Percentiles rank a stretch among this genome's conserved stretches.
These are phyloP conservation scores for Ambrosiella cleistominuta DNA, from an alignment of 2,329 filamentous ascomycete species.

Conservation along the genomic window DNA sequence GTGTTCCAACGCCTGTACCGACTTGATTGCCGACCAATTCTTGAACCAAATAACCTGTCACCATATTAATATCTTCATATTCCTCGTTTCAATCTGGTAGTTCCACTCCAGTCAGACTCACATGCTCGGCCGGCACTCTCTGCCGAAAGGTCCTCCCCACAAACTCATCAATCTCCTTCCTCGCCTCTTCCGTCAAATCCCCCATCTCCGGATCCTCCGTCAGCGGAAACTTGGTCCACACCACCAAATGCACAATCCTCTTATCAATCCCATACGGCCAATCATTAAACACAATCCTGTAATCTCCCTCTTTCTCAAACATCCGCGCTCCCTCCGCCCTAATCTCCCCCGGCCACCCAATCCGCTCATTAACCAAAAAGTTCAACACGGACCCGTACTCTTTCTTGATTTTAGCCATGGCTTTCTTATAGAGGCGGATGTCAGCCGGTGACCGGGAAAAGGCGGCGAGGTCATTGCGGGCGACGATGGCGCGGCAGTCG, in stretches of 20 bases:
- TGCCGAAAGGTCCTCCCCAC: conserved; percentile 34
- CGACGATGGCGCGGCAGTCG: conserved; percentile 45
- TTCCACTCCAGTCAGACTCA: background rate
- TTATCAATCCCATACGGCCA: conserved; percentile 81
- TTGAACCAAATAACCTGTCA: conserved; percentile 28
- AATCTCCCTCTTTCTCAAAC: conserved; percentile 28
- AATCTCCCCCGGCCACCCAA: conserved; percentile 40
- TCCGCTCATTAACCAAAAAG: conserved; percentile 53
- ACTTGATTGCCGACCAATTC: conserved; percentile 77
- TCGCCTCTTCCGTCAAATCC: conserved; percentile 47
- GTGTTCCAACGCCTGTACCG: conserved; percentile 73
- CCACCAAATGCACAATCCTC: conserved; percentile 65
- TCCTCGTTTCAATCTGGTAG: background rate
- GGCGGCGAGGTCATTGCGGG: conserved; percentile 48
- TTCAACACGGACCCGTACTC: conserved; percentile 60
- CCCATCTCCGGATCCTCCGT: conserved; percentile 47
- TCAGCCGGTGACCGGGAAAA: conserved; percentile 66
- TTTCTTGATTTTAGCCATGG: conserved; percentile 42
- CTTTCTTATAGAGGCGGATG: conserved; percentile 60
- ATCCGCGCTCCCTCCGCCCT: background rate
- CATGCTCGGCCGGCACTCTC: background rate
- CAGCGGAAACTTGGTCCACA: conserved; percentile 83
- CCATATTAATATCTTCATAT: background rate
- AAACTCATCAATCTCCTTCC: conserved; percentile 50
- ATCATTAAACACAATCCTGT: conserved; percentile 71